phyloP scores from a whole-genome alignment of 768 basidiomycete species.

The Mycena galopus region DNA sequence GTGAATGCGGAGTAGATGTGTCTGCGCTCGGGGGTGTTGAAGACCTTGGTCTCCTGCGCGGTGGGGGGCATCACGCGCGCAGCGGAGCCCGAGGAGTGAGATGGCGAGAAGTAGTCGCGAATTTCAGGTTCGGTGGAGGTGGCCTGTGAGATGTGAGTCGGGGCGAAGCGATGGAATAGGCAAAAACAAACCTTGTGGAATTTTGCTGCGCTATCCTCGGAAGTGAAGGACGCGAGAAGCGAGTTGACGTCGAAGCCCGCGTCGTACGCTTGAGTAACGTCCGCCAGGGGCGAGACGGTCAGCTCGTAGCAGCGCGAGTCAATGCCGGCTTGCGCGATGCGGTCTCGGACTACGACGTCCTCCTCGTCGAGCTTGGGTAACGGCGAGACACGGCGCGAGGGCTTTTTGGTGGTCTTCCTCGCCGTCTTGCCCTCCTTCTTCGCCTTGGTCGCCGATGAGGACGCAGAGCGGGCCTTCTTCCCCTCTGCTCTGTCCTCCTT shows the following conservation, averaged over 20 bases:
- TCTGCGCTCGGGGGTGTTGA: slow-evolving; percentile 82
- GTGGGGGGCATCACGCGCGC: slow-evolving; percentile 41
- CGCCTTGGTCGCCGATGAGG: slow-evolving; percentile 46
- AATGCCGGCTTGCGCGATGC: slow-evolving; percentile 64
- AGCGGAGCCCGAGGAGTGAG: slow-evolving; percentile 49
- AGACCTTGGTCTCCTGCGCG: slow-evolving; percentile 51
- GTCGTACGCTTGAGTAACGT: slow-evolving; percentile 80
- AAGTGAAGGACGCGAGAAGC: slow-evolving; percentile 46
- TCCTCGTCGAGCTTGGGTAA: slow-evolving; percentile 74
- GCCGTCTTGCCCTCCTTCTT: slow-evolving; percentile 53
- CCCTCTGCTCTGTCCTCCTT: slow-evolving; percentile 58
- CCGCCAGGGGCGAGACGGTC: slow-evolving; percentile 83
- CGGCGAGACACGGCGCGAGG: slow-evolving; percentile 66
- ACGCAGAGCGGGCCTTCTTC: slow-evolving; percentile 74
- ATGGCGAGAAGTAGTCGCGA: slow-evolving; percentile 65
- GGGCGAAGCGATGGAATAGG: slow-evolving; percentile 25
- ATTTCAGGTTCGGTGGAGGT: slow-evolving; percentile 68
- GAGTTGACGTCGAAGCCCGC: slow-evolving; percentile 43
- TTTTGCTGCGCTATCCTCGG: slow-evolving; percentile 52
- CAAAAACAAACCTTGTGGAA: slow-evolving; percentile 60
- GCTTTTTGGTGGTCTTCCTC: slow-evolving; percentile 54
- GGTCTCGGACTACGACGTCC: slow-evolving; percentile 38
- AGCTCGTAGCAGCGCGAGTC: slow-evolving; percentile 86
- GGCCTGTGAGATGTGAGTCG: slow-evolving; percentile 53
- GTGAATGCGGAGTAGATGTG: slow-evolving; percentile 82